A percentile compares a stretch with the other conserved stretches of the same genome.
phyloP scores from a whole-genome alignment of 176 grass and related monocot species.

The Aegilops tauschii region DNA sequence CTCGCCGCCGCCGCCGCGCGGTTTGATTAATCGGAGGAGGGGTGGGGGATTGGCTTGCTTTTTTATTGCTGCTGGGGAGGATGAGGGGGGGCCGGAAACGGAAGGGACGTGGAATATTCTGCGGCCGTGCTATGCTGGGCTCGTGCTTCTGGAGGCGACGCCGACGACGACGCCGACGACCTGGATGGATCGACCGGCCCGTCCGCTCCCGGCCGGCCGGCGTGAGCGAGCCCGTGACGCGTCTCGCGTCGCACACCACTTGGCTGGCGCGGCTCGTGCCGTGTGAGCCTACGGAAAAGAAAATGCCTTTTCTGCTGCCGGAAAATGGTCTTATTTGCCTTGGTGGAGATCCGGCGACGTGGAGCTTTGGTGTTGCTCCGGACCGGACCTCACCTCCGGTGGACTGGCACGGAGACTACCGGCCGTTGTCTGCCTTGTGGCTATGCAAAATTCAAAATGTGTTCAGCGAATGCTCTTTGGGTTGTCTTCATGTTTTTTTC shows the following conservation, averaged over 20 bases:
- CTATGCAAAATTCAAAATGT: too few relatives aligned
- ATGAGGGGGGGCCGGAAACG: neutral
- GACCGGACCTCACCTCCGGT: too few relatives aligned
- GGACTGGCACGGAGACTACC: too few relatives aligned
- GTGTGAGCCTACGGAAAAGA: neutral
- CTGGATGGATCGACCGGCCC: neutral
- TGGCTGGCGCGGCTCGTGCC: conserved; percentile 14
- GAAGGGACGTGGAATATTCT: conserved; percentile 22
- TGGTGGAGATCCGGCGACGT: neutral
- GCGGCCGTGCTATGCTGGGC: conserved; percentile 2
- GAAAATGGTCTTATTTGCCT: neutral
- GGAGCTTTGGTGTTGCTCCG: too few relatives aligned
- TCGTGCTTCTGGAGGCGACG: conserved; percentile 11
- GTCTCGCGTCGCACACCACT: conserved; percentile 19
- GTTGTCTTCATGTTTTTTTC: too few relatives aligned
- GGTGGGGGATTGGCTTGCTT: neutral
- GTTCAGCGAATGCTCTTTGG: too few relatives aligned
- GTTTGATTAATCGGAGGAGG: neutral
- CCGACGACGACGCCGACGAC: neutral
- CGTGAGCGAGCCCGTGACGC: conserved; percentile 7
- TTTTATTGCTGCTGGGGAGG: neutral
- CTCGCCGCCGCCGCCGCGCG: conserved; percentile 1
- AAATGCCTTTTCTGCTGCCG: neutral
- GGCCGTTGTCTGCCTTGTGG: too few relatives aligned
- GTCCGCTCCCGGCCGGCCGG: conserved; percentile 28